A percentile compares a stretch with the other conserved stretches of the same genome.
These are phyloP conservation scores for Drosera capensis DNA, from an alignment of 148 eudicot species.

Conservation along the genomic window DNA sequence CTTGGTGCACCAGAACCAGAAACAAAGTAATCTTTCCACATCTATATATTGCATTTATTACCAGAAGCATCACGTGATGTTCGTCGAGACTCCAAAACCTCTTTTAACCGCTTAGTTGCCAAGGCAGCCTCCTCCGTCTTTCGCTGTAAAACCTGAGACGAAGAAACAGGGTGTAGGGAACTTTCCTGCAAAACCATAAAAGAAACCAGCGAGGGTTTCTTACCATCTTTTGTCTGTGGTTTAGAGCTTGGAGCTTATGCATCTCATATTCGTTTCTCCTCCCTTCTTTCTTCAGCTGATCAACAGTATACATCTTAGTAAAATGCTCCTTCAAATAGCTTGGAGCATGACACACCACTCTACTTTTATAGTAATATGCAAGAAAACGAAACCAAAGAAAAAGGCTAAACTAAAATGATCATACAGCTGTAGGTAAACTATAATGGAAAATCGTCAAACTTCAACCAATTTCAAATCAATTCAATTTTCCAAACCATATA, in stretches of 20 bases:
- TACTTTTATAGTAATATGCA: too few relatives aligned
- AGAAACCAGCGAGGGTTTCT: background rate
- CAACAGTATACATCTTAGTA: slow-evolving; percentile 4
- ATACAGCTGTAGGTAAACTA: too few relatives aligned
- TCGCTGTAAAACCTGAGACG: slow-evolving; percentile 70
- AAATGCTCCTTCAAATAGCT: background rate
- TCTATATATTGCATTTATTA: slow-evolving; percentile 11
- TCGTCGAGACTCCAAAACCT: slow-evolving; percentile 72
- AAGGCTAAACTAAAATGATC: too few relatives aligned
- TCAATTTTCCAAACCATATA: too few relatives aligned
- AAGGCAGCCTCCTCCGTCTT: slow-evolving; percentile 93
- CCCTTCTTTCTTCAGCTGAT: slow-evolving; percentile 95
- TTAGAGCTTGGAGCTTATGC: slow-evolving; percentile 87
- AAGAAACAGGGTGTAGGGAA: background rate
- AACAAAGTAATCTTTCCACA: background rate
- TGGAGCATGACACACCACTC: background rate
- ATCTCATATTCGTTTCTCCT: slow-evolving; percentile 97
- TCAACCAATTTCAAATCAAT: too few relatives aligned
- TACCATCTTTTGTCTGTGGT: slow-evolving; percentile 97
- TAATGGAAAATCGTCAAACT: too few relatives aligned
- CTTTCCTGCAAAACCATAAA: background rate
- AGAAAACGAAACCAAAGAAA: too few relatives aligned
- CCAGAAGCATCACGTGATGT: slow-evolving; percentile 58
- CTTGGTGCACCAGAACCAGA: background rate
- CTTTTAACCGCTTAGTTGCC: slow-evolving; percentile 89